Evolutionary conservation across 441 rosid species (phyloP).

Genomic region (Adansonia madagascariensis): DNA sequence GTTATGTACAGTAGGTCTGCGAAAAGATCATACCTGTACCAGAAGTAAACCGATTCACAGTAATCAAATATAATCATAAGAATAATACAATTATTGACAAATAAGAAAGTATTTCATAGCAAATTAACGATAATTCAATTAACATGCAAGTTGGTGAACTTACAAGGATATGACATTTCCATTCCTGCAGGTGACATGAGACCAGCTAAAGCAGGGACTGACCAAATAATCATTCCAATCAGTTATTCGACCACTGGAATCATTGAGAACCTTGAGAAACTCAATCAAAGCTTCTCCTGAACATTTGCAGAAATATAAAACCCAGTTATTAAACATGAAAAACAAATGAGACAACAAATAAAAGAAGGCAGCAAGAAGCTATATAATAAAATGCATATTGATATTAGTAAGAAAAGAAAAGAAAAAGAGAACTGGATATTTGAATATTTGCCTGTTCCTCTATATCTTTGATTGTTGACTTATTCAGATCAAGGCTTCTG

Average conservation of each 20-base stretch:
- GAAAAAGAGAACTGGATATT: not conserved
- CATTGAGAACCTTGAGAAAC: conserved; percentile 60
- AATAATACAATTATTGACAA: not conserved
- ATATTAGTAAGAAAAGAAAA: not conserved
- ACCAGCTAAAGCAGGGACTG: conserved; percentile 95
- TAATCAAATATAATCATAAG: not conserved
- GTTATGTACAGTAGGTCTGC: not conserved
- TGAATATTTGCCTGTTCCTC: not conserved
- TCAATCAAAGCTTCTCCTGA: conserved; percentile 76
- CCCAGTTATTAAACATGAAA: conserved; percentile 18
- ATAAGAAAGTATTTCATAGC: not conserved
- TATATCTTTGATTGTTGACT: not conserved
- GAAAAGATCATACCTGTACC: not conserved
- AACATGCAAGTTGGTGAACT: conserved; percentile 38
- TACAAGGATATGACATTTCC: conserved; percentile 75
- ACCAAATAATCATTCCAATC: conserved; percentile 70
- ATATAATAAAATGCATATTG: not conserved
- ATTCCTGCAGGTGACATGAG: conserved; percentile 70
- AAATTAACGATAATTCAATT: conserved; percentile 10
- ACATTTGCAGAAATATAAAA: conserved; percentile 20
- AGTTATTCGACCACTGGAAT: conserved; percentile 47
- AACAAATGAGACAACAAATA: not conserved
- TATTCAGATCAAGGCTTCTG: not conserved
- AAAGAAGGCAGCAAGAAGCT: not conserved
- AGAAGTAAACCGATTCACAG: conserved; percentile 11